phyloP scores from a whole-genome alignment of 371 early-diverging fungal genomes.

The Phascolomyces articulosus region DNA sequence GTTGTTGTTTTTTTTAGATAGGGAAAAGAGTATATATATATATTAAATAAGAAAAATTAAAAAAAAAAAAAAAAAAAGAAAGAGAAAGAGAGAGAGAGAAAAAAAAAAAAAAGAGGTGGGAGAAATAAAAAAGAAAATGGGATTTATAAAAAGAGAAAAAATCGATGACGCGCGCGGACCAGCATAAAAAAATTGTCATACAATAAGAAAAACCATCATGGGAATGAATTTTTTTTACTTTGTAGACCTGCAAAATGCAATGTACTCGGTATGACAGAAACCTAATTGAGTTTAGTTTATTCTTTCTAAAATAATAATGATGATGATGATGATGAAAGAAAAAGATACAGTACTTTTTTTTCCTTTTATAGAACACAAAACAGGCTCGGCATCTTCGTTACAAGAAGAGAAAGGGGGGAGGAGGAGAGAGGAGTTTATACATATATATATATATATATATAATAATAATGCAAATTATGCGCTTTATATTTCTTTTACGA shows the following conservation, averaged over 20 bases:
- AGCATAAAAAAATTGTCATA: slow-evolving; percentile 6
- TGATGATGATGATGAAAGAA: slow-evolving; percentile 9
- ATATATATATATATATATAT: no score
- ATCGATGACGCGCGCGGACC: slow-evolving; percentile 11
- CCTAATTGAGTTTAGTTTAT: slow-evolving; percentile 1
- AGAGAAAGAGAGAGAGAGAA: slow-evolving; percentile 6
- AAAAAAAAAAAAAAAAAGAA: slow-evolving; percentile 8
- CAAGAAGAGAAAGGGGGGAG: not conserved
- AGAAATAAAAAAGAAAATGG: not conserved
- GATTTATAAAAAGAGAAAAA: not conserved
- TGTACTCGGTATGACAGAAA: slow-evolving; percentile 13
- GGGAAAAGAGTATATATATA: no score
- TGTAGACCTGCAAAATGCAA: not conserved
- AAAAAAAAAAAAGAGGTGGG: not conserved
- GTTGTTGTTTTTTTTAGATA: not conserved
- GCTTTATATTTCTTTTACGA: slow-evolving; percentile 1
- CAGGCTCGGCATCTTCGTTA: slow-evolving; percentile 7
- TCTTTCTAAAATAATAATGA: not conserved
- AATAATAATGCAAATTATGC: not conserved
- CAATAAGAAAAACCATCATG: slow-evolving; percentile 9
- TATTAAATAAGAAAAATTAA: no score
- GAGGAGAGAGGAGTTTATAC: not conserved
- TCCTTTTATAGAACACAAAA: slow-evolving; percentile 4
- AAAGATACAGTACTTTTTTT: slow-evolving; percentile 6
- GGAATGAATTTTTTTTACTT: slow-evolving; percentile 2